Evolutionary conservation across 2,329 filamentous ascomycete species (phyloP), one percentile per base, ranked within the genome.

Genomic region (Paraconiothyrium brasiliense): DNA sequence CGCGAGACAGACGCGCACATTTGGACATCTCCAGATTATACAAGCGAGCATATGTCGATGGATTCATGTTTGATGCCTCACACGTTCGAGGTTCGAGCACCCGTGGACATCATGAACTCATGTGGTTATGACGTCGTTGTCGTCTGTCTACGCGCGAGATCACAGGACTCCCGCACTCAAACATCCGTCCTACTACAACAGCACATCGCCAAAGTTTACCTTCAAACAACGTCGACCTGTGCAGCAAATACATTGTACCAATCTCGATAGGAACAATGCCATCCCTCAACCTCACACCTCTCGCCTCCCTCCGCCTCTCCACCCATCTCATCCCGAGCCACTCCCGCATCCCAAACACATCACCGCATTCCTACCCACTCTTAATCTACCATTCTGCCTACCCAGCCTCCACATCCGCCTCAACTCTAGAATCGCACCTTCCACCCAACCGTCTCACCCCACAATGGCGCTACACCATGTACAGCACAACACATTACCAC

Each of bases 401-500:
- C 67, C 74, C 79, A 4, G 67, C 77, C 3, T 63, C 61, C 3
- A 72, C 78, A 16, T 80, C 82, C 4, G 78, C 87, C 3, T 80
- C 82, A 2, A 71, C 80, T 1, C 84, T 91, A 51, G 86, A 90
- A 70, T 71, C 81, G 0, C 88, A 89, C 64, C 81, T 92, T 6
- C 71, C 72, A 7, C 70, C 74, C 3, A 73, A 86, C 16, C 84
- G 83, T 8, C 85, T 87, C 37, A 71, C 70, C 1, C 88, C 90
- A 0, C 86, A 89, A 71, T 91, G 89, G 89, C 82, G 85, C 30
- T 90, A 88, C 75, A 87, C 86, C 11, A 91, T 91, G 89, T 91
- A 89, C 73, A 76, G 72, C 44, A 84, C 83, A 5, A 86, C 84
- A 0, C 89, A 91, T 76, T 92, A 89, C 73, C 89, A 92, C 77